Evolutionary conservation across 2,329 filamentous ascomycete genomes (phyloP), one percentile per base, ranked within the genome.

Genomic region (Aspergillus nomiae): DNA sequence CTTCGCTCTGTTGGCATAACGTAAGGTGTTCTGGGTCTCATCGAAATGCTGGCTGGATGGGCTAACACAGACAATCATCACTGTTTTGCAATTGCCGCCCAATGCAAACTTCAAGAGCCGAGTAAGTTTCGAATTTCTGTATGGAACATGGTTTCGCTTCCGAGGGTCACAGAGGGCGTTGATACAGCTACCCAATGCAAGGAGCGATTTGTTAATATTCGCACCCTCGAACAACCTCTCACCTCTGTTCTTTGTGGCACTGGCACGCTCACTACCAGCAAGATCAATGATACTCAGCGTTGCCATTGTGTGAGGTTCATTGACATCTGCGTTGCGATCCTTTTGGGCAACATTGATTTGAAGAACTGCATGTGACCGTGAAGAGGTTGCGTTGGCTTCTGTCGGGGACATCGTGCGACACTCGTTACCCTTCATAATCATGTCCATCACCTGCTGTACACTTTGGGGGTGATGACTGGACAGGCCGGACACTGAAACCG

Each of bases 1-100:
- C 86, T 99, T 99, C 63, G 95, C 95, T 69, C 95, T 87, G 78
- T 99, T 98, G 56, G 95, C 95, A 74, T 99, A 99, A 71, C 96
- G 91, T 21, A 99, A 84, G 0, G 95, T 99, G 78, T 99, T 99
- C 73, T 99, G 95, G 0, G 94, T 97, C 80, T 99, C 95, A 77
- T 99, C 95, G 71, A 95, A 99, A 79, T 99, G 95, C 6, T 92
- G 91, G 73, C 95, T 98, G 0, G 93, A 97, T 1, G 95, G 95
- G 70, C 94, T 97, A 59, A 99, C 92, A 73, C 95, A 99, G 30
- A 99, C 95, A 77, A 99, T 98, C 95, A 99, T 99, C 76, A 99
- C 95, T 0, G 95, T 99, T 80, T 94, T 96, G 85, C 95, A 99
- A 78, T 99, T 99, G 3, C 95, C 95, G 34, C 95, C 95, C 0